Evolutionary conservation across 345 rosid genomes (phyloP).

Genomic region (rapeseed (Brassica napus)): DNA sequence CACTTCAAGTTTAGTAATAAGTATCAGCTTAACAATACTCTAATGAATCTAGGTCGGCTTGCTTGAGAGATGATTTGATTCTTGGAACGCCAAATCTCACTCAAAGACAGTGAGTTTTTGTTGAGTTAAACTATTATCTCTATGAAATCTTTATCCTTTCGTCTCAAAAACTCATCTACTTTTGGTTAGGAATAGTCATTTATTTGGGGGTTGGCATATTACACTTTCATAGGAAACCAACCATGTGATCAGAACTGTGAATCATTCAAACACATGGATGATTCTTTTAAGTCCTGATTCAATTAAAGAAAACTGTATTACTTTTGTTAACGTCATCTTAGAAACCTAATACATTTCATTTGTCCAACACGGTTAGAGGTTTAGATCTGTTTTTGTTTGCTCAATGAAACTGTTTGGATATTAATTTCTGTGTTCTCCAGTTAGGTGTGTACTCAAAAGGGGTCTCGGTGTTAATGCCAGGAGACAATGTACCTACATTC

Average conservation of each 20-base stretch:
- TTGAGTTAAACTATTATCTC: background rate
- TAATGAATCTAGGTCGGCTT: background rate
- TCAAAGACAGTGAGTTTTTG: background rate
- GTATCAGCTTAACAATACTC: background rate
- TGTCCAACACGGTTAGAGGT: background rate
- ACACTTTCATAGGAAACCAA: background rate
- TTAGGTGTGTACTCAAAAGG: conserved; percentile 69
- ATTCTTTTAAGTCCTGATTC: background rate
- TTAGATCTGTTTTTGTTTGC: conserved; percentile 12
- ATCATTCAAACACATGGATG: conserved; percentile 13
- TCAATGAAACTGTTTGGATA: background rate
- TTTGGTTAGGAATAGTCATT: conserved; percentile 10
- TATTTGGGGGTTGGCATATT: background rate
- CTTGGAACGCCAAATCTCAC: background rate
- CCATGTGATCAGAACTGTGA: conserved; percentile 22
- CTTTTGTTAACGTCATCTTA: background rate
- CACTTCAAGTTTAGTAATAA: background rate
- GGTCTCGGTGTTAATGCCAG: conserved; percentile 86
- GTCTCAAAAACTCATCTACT: background rate
- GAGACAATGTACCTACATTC: conserved; percentile 68
- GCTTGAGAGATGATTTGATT: conserved; percentile 6
- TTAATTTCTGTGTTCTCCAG: conserved; percentile 40
- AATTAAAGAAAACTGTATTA: background rate
- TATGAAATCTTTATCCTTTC: background rate
- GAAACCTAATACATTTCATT: conserved; percentile 4